Base-by-base conservation (phyloP, 2,329 filamentous ascomycete species). In the Xylaria hypoxylon region DNA sequence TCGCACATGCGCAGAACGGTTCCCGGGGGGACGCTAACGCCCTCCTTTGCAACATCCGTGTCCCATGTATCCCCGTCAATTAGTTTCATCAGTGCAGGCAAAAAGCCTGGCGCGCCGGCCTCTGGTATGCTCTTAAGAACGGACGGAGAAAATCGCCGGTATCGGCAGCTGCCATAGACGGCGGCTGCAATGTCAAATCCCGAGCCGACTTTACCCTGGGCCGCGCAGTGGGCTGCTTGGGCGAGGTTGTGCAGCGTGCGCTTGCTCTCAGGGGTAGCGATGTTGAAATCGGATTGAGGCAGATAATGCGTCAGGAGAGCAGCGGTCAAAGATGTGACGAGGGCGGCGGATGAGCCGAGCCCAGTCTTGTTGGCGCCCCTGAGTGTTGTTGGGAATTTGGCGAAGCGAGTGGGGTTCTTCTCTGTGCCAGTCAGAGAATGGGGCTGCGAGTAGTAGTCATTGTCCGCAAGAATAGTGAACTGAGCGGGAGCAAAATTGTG, bases 181-280 rank as follows among this genome's bases (percentile, higher is more conserved):
- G 96, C 96, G 28, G 92, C 90, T 0, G 95, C 96, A 59, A 99
- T 92, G 77, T 99, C 96, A 78, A 99, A 99, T 22, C 96, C 96
- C 0, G 92, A 96, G 56, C 96, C 96, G 19, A 99, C 90, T 80
- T 99, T 99, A 26, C 96, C 96, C 81, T 99, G 96, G 0, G 96
- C 96, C 1, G 95, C 93, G 77, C 95, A 97, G 81, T 99, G 96
- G 3, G 93, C 91, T 1, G 92, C 92, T 82, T 99, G 96, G 0
- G 95, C 91, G 57, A 99, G 89, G 80, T 98, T 98, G 82, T 99
- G 96, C 60, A 97, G 85, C 56, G 86, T 86, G 31, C 83, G 82
- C 71, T 85, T 85, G 57, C 89, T 87, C 0, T 80, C 71, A 0
- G 84, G 80, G 52, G 85, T 83, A 53, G 79, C 50, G 59, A 94